phyloP scores from a whole-genome alignment of 129 eudicot genomes.

The Saussurea involucrata region DNA sequence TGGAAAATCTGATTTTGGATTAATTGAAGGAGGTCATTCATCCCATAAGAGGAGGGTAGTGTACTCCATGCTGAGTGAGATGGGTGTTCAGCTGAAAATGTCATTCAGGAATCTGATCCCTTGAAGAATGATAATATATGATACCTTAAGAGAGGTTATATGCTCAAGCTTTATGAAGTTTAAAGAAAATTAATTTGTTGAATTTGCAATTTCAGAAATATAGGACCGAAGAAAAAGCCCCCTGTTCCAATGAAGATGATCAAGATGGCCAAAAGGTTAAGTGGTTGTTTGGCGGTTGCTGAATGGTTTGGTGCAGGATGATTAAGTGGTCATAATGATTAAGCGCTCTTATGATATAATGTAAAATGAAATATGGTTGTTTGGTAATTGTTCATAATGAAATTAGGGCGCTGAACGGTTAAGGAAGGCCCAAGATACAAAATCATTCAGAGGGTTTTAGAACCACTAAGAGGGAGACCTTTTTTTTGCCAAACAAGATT shows the following conservation, averaged over 20 bases:
- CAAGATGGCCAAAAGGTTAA: background rate
- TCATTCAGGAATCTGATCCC: slow-evolving; percentile 24
- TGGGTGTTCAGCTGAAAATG: slow-evolving; percentile 53
- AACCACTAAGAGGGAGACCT: too few species aligned
- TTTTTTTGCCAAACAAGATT: too few species aligned
- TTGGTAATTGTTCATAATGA: too few species aligned
- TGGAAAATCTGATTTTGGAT: slow-evolving; percentile 13
- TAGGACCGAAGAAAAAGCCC: background rate
- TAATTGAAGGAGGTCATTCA: slow-evolving; percentile 18
- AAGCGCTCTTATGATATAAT: too few species aligned
- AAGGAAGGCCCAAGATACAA: too few species aligned
- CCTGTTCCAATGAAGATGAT: background rate
- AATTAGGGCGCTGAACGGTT: too few species aligned
- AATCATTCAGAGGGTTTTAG: too few species aligned
- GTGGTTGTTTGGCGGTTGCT: too few species aligned
- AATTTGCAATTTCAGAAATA: background rate
- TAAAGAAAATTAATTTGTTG: background rate
- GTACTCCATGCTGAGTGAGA: slow-evolving; percentile 59
- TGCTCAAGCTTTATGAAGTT: background rate
- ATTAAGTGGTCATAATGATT: too few species aligned
- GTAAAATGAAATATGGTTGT: too few species aligned
- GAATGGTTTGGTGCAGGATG: too few species aligned
- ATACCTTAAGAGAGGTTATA: background rate
- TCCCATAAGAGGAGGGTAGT: slow-evolving; percentile 50
- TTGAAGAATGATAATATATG: slow-evolving; percentile 7